phyloP scores from a whole-genome alignment of 148 eudicot genomes.

The Cornus controversa region DNA sequence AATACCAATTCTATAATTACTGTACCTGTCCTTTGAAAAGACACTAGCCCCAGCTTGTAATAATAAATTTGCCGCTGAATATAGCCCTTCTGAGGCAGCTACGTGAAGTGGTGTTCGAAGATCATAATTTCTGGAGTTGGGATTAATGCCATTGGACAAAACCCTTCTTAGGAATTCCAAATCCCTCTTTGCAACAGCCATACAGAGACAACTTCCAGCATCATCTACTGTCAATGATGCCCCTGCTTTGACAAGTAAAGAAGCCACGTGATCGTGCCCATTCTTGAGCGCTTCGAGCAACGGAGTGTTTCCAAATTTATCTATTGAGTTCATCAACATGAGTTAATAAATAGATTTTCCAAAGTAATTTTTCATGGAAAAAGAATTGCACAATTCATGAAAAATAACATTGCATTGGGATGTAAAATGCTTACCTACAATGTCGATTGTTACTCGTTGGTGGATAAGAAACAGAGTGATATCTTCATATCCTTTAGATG shows the following conservation, averaged over 20 bases:
- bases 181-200: slow-evolving; percentile 30
- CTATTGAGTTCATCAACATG: slow-evolving; percentile 3
- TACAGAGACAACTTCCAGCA: slow-evolving; percentile 33
- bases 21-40: slow-evolving; percentile 40
- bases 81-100: slow-evolving; percentile 43
- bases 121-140: slow-evolving; percentile 41
- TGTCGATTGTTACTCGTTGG: slow-evolving; percentile 16
- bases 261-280: slow-evolving; percentile 37
- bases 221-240: slow-evolving; percentile 24
- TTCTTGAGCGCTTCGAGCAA: slow-evolving; percentile 43
- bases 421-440: slow-evolving; percentile 16
- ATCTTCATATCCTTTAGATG: slow-evolving; percentile 39
- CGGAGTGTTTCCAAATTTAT: slow-evolving; percentile 40
- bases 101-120: slow-evolving; percentile 43
- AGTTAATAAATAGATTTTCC: background rate
- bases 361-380: background rate
- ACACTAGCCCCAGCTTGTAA: slow-evolving; percentile 47
- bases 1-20: background rate
- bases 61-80: slow-evolving; percentile 19
- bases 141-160: slow-evolving; percentile 35
- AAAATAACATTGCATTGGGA: background rate
- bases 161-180: slow-evolving; percentile 27
- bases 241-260: slow-evolving; percentile 32
- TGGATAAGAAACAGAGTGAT: slow-evolving; percentile 32
- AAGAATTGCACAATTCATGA: background rate